Percentiles rank a stretch among this genome's conserved stretches.
These are phyloP conservation scores for Apiosordaria backusii DNA, from an alignment of 495 filamentous ascomycete genomes.

Conservation along the genomic window DNA sequence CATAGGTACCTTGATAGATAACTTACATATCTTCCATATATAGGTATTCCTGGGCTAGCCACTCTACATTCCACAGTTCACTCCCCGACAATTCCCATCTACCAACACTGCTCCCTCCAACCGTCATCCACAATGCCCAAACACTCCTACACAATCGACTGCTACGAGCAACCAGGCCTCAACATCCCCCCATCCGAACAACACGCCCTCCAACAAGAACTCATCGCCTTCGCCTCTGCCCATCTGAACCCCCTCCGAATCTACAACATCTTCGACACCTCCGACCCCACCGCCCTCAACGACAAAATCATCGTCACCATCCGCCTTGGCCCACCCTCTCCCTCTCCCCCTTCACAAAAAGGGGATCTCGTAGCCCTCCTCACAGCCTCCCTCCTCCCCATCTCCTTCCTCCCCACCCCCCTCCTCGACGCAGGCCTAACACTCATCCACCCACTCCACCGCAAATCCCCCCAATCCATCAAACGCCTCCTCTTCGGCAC, in stretches of 20 bases:
- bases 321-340: neutral
- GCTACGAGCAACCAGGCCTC: slow-evolving; percentile 3
- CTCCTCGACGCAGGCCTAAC: slow-evolving; percentile 7
- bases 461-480: slow-evolving; percentile 1
- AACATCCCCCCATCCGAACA: neutral
- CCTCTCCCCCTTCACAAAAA: neutral
- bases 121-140: neutral
- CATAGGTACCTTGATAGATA: too few species aligned
- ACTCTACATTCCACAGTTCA: too few species aligned
- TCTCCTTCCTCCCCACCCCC: neutral
- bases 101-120: too few species aligned
- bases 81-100: too few species aligned
- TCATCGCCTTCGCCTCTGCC: neutral
- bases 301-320: slow-evolving; percentile 12
- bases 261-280: slow-evolving; percentile 12
- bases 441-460: neutral
- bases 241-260: neutral
- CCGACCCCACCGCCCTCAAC: neutral
- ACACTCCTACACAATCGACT: neutral
- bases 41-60: too few species aligned
- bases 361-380: slow-evolving; percentile 5
- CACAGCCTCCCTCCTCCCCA: slow-evolving; percentile 3
- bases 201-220: neutral
- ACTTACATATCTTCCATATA: too few species aligned
- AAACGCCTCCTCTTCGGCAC: slow-evolving; percentile 8